Percentiles rank a stretch among this genome's conserved stretches.
These are phyloP conservation scores for Fusarium coffeatum DNA, from an alignment of 2,329 filamentous ascomycete genomes.

Conservation along the genomic window DNA sequence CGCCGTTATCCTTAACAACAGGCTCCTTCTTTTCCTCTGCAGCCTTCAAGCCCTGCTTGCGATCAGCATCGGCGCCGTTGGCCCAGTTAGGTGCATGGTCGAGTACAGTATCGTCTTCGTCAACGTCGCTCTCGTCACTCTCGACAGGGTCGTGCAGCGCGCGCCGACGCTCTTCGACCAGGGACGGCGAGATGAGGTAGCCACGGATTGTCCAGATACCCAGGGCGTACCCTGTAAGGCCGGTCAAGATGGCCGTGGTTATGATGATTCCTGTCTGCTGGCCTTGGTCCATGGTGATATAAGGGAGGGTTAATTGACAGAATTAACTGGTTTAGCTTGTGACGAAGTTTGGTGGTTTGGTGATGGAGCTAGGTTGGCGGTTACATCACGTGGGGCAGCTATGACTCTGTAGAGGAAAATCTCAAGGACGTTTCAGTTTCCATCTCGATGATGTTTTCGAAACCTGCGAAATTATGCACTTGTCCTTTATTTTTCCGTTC, in stretches of 20 bases:
- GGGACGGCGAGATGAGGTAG: constrained; percentile 67
- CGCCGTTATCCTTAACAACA: constrained; percentile 56
- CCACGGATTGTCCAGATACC: constrained; percentile 77
- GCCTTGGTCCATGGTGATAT: constrained; percentile 53
- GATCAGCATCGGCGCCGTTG: constrained; percentile 70
- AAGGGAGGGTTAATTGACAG: not conserved
- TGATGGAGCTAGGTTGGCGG: constrained; percentile 31
- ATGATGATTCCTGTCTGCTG: constrained; percentile 70
- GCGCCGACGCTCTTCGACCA: constrained; percentile 67
- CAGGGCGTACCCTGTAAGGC: constrained; percentile 82
- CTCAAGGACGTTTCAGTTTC: not conserved
- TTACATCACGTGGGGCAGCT: constrained; percentile 38
- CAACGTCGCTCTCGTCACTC: constrained; percentile 75
- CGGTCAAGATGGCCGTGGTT: constrained; percentile 78
- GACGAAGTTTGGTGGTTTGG: constrained; percentile 10
- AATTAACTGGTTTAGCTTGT: constrained; percentile 2
- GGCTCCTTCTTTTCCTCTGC: constrained; percentile 59
- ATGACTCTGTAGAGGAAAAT: not conserved
- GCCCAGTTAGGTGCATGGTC: constrained; percentile 77
- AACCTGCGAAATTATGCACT: not conserved
- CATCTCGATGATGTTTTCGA: not conserved
- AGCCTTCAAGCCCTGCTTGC: constrained; percentile 63
- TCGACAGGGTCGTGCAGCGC: constrained; percentile 71
- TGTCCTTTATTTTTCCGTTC: not conserved
- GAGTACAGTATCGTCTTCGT: constrained; percentile 68